Conservation (phyloP, 345 rosid species). For the Sisymbrium irio region DNA sequence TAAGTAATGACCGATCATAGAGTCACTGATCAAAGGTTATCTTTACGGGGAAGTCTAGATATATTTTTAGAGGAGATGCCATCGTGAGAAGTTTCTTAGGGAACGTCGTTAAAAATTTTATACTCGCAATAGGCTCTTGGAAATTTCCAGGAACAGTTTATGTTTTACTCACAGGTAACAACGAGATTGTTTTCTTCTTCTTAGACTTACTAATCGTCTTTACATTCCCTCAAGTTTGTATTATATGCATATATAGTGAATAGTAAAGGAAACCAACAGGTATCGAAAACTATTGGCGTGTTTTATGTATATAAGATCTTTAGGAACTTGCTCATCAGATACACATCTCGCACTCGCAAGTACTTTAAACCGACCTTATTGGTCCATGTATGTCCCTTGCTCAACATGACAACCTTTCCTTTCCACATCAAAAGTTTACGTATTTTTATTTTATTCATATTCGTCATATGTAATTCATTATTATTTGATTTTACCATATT, state of each 20-base stretch:
- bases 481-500: background rate
- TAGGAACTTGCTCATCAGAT: background rate
- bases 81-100: background rate
- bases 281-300: background rate
- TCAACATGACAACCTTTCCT: conserved; percentile 12
- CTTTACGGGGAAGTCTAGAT: background rate
- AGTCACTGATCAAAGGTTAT: background rate
- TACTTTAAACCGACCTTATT: conserved; percentile 10
- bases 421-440: conserved; percentile 20
- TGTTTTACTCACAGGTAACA: background rate
- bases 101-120: background rate
- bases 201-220: background rate
- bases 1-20: background rate
- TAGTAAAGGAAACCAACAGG: background rate
- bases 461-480: background rate
- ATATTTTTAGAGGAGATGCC: background rate
- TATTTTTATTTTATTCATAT: background rate
- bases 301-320: background rate
- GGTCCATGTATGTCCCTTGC: conserved; percentile 23
- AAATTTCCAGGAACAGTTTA: background rate
- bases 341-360: conserved; percentile 7
- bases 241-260: background rate
- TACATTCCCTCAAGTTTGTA: background rate
- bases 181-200: background rate
- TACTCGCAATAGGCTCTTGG: background rate